Conservation (phyloP, 805 yeast species). For the Myxozyma lipomycoides region DNA sequence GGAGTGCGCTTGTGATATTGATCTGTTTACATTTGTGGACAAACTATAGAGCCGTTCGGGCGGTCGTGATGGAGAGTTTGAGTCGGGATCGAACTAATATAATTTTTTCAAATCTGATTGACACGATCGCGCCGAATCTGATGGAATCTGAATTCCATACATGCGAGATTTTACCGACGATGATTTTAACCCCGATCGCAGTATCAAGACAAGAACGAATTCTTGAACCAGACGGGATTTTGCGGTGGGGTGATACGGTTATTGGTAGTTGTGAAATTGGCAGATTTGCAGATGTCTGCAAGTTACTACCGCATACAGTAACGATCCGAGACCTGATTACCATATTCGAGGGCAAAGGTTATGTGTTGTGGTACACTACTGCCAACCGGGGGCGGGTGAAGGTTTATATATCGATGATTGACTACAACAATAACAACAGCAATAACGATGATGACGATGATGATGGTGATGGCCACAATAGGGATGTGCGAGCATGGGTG, state of each 20-base stretch:
- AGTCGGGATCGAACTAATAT: constrained; percentile 38
- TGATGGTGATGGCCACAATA: constrained; percentile 6
- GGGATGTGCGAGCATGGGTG: constrained; percentile 34
- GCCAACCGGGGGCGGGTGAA: constrained; percentile 9
- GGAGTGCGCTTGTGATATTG: constrained; percentile 32
- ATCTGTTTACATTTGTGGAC: constrained; percentile 36
- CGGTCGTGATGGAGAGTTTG: constrained; percentile 34
- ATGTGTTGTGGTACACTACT: constrained; percentile 26
- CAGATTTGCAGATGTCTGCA: constrained; percentile 28
- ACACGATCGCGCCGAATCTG: constrained; percentile 12
- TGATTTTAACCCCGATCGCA: constrained; percentile 30
- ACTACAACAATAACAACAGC: constrained; percentile 1
- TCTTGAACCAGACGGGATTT: constrained; percentile 34
- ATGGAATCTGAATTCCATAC: constrained; percentile 16
- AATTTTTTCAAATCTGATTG: constrained; percentile 31
- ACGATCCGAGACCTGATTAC: constrained; percentile 9
- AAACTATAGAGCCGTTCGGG: constrained; percentile 36
- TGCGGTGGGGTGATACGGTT: constrained; percentile 32
- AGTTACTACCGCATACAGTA: constrained; percentile 19
- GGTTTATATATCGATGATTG: constrained; percentile 30
- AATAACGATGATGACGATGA: too few relatives aligned
- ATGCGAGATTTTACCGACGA: constrained; percentile 19
- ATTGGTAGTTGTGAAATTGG: constrained; percentile 33
- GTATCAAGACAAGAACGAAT: constrained; percentile 32
- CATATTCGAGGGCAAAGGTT: constrained; percentile 26